phyloP scores from a whole-genome alignment of 2,329 filamentous ascomycete genomes.

The Neurospora sp. region DNA sequence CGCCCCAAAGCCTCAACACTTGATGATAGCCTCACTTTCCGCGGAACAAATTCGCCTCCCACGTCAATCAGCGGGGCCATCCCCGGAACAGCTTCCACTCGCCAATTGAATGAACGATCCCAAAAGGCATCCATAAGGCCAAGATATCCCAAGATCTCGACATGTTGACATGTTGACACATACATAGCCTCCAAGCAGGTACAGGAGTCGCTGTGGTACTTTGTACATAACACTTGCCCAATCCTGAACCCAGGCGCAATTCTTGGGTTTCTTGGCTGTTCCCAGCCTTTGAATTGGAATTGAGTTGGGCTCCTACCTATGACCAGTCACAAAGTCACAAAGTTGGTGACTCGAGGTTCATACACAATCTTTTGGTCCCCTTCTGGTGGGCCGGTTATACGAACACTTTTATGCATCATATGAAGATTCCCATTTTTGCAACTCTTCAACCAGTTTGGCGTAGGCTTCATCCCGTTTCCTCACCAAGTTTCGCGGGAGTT shows the following conservation, averaged over 20 bases:
- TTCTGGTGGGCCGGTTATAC: neutral
- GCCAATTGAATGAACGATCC: neutral
- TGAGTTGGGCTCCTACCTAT: neutral
- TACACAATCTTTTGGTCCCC: no score
- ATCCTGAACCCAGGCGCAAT: neutral
- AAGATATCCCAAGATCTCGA: neutral
- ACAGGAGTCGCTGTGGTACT: neutral
- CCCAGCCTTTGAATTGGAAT: no score
- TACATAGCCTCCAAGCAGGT: neutral
- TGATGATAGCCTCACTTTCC: neutral
- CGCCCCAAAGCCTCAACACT: neutral
- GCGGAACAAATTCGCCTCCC: neutral
- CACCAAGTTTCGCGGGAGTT: neutral
- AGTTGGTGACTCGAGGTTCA: neutral
- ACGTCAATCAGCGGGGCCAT: neutral
- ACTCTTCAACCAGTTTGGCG: no score
- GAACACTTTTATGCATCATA: neutral
- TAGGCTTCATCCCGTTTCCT: neutral
- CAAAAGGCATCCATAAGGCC: neutral
- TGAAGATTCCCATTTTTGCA: neutral
- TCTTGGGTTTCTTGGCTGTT: neutral
- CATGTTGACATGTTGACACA: neutral
- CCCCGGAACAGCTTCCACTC: neutral
- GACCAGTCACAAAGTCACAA: neutral
- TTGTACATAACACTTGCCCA: neutral